These are phyloP conservation scores for Geotrichum phurueaensis DNA, from an alignment of 1,139 yeast genomes.

Conservation along the genomic window DNA sequence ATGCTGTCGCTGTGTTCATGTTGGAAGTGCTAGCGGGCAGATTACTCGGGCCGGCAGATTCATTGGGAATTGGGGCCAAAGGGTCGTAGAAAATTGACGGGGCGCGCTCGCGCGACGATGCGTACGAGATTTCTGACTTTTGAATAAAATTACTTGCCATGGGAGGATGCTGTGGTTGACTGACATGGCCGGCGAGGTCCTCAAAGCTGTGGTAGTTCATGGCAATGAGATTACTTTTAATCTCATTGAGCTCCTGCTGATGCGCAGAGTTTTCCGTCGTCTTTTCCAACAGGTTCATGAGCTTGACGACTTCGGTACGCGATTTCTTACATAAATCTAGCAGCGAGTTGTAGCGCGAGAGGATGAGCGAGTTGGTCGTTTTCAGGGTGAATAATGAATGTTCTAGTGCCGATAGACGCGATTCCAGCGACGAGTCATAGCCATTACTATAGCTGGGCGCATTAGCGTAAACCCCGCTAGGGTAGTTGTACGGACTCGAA, in stretches of 20 bases:
- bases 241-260: constrained; percentile 8
- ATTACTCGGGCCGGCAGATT: constrained; percentile 5
- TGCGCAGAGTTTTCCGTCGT: constrained; percentile 19
- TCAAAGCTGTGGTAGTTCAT: neutral
- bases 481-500: constrained; percentile 2
- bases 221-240: constrained; percentile 2
- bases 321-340: constrained; percentile 11
- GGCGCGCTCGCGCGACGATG: constrained; percentile 30
- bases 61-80: constrained; percentile 23
- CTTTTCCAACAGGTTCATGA: constrained; percentile 8
- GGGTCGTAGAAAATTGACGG: constrained; percentile 30
- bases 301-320: constrained; percentile 9
- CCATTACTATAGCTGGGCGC: constrained; percentile 4
- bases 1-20: neutral
- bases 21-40: neutral
- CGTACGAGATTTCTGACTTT: constrained; percentile 18
- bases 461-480: constrained; percentile 7
- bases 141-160: neutral
- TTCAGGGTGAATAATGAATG: constrained; percentile 17
- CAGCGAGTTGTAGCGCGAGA: constrained; percentile 8
- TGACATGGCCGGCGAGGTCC: constrained; percentile 7
- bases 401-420: constrained; percentile 23
- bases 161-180: constrained; percentile 12
- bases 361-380: constrained; percentile 11
- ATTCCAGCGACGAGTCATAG: constrained; percentile 16